Base-by-base conservation (phyloP, 1,284 basidiomycete species). In the Sporisorium scitamineum region DNA sequence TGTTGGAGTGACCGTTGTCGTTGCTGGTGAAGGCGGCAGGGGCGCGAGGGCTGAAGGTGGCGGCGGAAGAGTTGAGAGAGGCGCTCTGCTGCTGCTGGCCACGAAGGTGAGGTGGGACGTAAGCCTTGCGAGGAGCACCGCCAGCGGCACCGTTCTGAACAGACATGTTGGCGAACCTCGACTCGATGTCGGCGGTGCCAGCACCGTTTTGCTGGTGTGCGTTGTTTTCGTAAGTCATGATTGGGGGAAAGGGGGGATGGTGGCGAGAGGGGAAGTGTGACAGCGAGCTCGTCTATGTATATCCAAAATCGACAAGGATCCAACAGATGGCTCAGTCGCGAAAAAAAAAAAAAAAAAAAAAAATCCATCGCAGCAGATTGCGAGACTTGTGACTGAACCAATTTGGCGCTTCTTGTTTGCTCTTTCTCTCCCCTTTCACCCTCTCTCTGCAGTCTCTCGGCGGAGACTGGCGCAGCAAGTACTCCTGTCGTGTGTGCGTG, bases 71-170 rank as follows among this genome's bases (percentile, higher is more conserved):
- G 69, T 74, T 79, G 59, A 81, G 74, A 39, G 89, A 86, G 42
- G 70, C 63, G 54, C 22, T 50, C 27, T 48, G 42, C 56, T 66
- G 56, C 61, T 59, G 61, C 55, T 69, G 59, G 87, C 88, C 89
- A 88, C 92, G 91, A 89, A 94, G 86, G 88, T 96, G 94, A 85
- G 94, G 94, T 81, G 94, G 94, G 80, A 97, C 92, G 88, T 97
- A 97, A 79, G 94, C 91, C 84, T 92, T 90, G 89, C 91, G 92
- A 79, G 61, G 87, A 89, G 62, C 86, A 89, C 74, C 78, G 68
- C 79, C 79, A 61, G 67, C 75, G 64, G 70, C 69, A 50, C 73
- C 76, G 51, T 69, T 70, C 66, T 72, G 70, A 54, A 80, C 78
- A 42, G 70, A 73, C 78, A 80, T 78, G 69, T 78, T 76, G 56